Evolutionary conservation across 129 eudicot genomes (phyloP), one percentile per base, ranked within the genome.

Genomic region (Sambucus nigra): DNA sequence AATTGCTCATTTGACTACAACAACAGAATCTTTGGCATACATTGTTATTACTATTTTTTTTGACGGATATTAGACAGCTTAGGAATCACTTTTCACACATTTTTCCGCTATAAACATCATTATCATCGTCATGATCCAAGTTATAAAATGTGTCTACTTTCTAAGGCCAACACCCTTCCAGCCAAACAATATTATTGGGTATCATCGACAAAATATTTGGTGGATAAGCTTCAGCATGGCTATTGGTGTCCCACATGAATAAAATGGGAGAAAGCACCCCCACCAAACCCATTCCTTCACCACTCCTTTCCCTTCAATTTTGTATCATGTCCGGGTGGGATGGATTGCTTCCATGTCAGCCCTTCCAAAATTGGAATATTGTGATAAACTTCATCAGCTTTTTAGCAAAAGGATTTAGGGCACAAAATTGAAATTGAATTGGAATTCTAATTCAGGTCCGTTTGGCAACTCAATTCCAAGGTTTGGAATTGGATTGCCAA

Each of bases 281-380:
- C 38, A 31, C 38, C 19, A 42, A 35, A 15, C 15, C 48, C 20
- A 42, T 42, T 42, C 48, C 48, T n/a, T n/a, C 48, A 42, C 48
- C 48, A 42, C 19, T 42, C 48, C n/a, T 42, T 42, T n/a, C 48
- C 48, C 42, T 42, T 7, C 20, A 42, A 16, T 16, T 0, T 42
- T 42, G 1, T n/a, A 19, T 18, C 19, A 42, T 5, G 19, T 11
- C 16, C 16, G 1, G 9, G n/a, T 31, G 27, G 39, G 38, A 53
- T 26, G 23, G 20, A 25, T 46, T 46, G 24, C 41, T 26, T 23
- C 15, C 53, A 46, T 26, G 42, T 50, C 53, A 60, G 26, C 42
- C 53, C 27, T 15, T 45, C 53, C 66, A 18, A 9, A 60, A 60
- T 60, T 28, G 47, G 53, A n/a, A 60, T 60, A 26, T 60, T 47